Evolutionary conservation across 352 stramenopile genomes (phyloP).

Genomic region (Globisporangium carolinianum): DNA sequence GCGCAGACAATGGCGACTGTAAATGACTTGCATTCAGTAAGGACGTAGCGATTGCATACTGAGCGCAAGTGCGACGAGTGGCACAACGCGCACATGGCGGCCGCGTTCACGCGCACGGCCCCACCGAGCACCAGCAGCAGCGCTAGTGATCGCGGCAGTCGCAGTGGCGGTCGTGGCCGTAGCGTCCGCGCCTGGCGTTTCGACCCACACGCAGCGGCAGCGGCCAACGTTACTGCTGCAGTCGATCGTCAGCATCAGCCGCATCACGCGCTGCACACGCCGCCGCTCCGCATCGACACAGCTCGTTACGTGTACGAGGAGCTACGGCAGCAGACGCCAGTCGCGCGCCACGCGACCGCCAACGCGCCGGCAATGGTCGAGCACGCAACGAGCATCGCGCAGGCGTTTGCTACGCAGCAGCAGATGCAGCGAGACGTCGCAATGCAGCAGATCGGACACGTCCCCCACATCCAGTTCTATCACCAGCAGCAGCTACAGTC

Average conservation of each 20-base stretch:
- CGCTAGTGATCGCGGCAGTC: background rate
- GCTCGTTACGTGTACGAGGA: conserved; percentile 5
- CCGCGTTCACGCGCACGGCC: background rate
- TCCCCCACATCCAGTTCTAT: conserved; percentile 7
- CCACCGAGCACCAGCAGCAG: background rate
- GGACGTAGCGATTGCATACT: background rate
- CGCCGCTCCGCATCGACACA: conserved; percentile 1
- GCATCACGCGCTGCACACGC: background rate
- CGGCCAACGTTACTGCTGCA: background rate
- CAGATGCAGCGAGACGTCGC: background rate
- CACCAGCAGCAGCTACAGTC: conserved; percentile 13
- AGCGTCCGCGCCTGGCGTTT: background rate
- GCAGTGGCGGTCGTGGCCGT: background rate
- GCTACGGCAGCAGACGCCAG: conserved; percentile 4
- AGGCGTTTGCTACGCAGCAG: background rate
- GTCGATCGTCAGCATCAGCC: background rate
- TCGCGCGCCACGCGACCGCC: background rate
- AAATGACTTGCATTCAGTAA: background rate
- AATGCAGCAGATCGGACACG: background rate
- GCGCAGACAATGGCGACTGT: no score
- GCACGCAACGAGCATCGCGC: background rate
- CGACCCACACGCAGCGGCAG: background rate
- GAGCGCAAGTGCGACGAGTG: no score
- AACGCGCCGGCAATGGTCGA: background rate
- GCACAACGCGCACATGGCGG: background rate